phyloP scores from a whole-genome alignment of 2,329 filamentous ascomycete genomes.

The Lachnellula subtilissima region DNA sequence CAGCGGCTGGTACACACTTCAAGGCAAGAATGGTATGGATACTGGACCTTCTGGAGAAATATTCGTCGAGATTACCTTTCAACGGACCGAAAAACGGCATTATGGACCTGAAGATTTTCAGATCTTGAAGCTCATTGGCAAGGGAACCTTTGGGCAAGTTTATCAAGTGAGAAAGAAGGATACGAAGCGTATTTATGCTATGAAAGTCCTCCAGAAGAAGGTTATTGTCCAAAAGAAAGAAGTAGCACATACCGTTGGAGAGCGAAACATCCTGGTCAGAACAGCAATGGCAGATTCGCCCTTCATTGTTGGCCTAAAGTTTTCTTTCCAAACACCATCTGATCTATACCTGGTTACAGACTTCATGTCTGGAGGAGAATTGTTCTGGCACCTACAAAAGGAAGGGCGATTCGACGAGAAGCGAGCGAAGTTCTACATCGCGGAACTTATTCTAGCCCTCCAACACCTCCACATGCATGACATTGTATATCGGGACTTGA shows the following conservation, averaged over 20 bases:
- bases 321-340: conserved; percentile 95
- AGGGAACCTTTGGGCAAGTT: conserved; percentile 96
- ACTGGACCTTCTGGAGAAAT: conserved; percentile 78
- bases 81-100: conserved; percentile 81
- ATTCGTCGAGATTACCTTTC: conserved; percentile 79
- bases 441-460: conserved; percentile 90
- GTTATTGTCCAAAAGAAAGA: conserved; percentile 99
- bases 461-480: conserved; percentile 95
- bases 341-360: conserved; percentile 98
- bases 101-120: conserved; percentile 95
- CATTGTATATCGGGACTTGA: conserved; percentile 95
- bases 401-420: conserved; percentile 93
- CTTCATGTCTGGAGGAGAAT: conserved; percentile 97
- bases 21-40: conserved; percentile 71
- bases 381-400: conserved; percentile 98
- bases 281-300: conserved; percentile 94
- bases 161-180: conserved; percentile 98
- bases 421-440: conserved; percentile 97
- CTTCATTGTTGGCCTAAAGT: conserved; percentile 97
- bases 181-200: conserved; percentile 91
- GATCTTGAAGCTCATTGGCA: conserved; percentile 92
- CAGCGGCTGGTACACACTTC: conserved; percentile 80
- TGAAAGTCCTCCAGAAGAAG: conserved; percentile 99
- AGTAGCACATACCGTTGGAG: conserved; percentile 92
- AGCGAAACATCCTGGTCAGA: conserved; percentile 93